phyloP scores from a whole-genome alignment of 805 yeast genomes.

The Kodamaea kaohsiungensis region DNA sequence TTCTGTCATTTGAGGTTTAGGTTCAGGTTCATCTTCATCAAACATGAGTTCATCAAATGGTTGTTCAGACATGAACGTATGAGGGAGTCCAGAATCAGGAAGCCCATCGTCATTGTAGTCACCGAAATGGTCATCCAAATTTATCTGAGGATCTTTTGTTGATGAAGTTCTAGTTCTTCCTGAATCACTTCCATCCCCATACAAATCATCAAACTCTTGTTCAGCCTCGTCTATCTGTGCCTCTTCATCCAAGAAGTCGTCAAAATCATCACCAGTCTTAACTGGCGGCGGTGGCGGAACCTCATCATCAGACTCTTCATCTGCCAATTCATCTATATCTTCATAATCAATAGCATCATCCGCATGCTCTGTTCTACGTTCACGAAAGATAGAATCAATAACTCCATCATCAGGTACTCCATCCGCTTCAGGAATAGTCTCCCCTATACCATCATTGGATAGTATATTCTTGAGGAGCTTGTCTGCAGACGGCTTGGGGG shows the following conservation, averaged over 20 bases:
- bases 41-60: slow-evolving; percentile 17
- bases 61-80: slow-evolving; percentile 12
- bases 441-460: neutral
- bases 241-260: slow-evolving; percentile 18
- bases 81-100: neutral
- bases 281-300: slow-evolving; percentile 4
- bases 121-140: neutral
- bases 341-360: slow-evolving; percentile 83
- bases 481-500: neutral
- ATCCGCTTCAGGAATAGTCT: slow-evolving; percentile 3
- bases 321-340: slow-evolving; percentile 15
- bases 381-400: slow-evolving; percentile 40
- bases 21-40: slow-evolving; percentile 16
- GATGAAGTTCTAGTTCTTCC: neutral
- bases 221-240: slow-evolving; percentile 29
- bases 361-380: slow-evolving; percentile 61
- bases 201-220: slow-evolving; percentile 32
- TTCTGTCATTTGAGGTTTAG: neutral
- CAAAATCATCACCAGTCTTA: slow-evolving; percentile 24
- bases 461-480: neutral
- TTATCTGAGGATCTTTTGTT: neutral
- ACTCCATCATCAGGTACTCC: slow-evolving; percentile 40
- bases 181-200: slow-evolving; percentile 9
- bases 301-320: slow-evolving; percentile 70
- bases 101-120: slow-evolving; percentile 16